phyloP scores from a whole-genome alignment of 2,329 filamentous ascomycete species.

The Knufia petricola region DNA sequence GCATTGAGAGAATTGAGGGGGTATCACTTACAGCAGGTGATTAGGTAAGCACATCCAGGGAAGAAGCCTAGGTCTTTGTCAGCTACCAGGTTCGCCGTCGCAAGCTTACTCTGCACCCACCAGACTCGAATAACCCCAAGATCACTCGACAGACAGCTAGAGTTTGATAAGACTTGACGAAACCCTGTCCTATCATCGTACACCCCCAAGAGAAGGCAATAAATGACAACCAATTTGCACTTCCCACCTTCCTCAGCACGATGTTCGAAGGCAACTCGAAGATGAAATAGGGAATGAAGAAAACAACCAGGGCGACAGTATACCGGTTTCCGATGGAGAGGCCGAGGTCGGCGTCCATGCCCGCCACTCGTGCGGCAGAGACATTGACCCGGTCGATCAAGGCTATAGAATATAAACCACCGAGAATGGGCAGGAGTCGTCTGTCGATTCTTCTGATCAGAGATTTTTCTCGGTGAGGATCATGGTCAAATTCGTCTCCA shows the following conservation, averaged over 20 bases:
- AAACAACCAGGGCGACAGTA: constrained; percentile 55
- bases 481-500: too few relatives aligned
- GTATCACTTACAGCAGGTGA: not conserved
- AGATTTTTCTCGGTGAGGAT: too few relatives aligned
- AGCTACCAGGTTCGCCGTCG: too few relatives aligned
- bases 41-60: constrained; percentile 33
- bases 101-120: too few relatives aligned
- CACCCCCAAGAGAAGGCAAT: constrained; percentile 34
- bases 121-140: constrained; percentile 54
- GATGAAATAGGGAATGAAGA: constrained; percentile 63
- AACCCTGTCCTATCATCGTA: constrained; percentile 30
- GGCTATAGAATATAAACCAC: too few relatives aligned
- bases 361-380: constrained; percentile 63
- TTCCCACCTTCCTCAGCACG: constrained; percentile 55
- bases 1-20: not conserved
- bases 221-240: constrained; percentile 24
- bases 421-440: too few relatives aligned
- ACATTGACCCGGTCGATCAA: constrained; percentile 76
- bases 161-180: constrained; percentile 23
- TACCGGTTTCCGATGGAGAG: constrained; percentile 26
- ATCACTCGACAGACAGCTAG: constrained; percentile 30
- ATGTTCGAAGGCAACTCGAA: constrained; percentile 64
- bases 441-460: too few relatives aligned
- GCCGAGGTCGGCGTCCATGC: constrained; percentile 25
- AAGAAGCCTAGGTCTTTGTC: too few relatives aligned